These are phyloP conservation scores for Monilinia aucupariae DNA, from an alignment of 2,329 filamentous ascomycete genomes.

Conservation along the genomic window DNA sequence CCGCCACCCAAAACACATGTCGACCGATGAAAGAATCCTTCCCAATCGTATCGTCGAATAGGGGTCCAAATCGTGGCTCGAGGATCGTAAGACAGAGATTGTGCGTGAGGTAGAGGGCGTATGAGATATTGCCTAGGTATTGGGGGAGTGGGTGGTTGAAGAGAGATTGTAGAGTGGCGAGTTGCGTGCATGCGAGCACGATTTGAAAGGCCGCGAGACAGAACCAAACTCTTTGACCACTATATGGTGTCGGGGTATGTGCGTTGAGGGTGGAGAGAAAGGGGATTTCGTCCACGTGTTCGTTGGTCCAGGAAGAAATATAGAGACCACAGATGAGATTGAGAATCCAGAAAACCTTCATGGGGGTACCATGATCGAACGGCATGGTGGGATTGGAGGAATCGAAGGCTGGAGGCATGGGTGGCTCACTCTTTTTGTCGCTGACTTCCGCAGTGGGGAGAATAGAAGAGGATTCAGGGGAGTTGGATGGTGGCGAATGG, in stretches of 20 bases:
- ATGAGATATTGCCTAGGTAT: constrained; percentile 53
- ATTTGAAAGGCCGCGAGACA: constrained; percentile 32
- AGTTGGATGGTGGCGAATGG: neutral
- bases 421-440: constrained; percentile 22
- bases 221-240: constrained; percentile 32
- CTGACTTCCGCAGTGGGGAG: constrained; percentile 24
- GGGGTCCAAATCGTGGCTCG: constrained; percentile 27
- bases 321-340: constrained; percentile 30
- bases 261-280: constrained; percentile 24
- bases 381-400: constrained; percentile 12
- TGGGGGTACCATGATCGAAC: constrained; percentile 4
- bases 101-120: constrained; percentile 54
- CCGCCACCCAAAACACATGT: constrained; percentile 34
- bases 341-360: constrained; percentile 29
- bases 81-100: constrained; percentile 42
- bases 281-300: constrained; percentile 26
- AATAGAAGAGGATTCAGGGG: constrained; percentile 8
- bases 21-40: constrained; percentile 25
- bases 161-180: constrained; percentile 38
- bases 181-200: constrained; percentile 34
- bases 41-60: constrained; percentile 22
- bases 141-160: constrained; percentile 46
- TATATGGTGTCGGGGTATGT: constrained; percentile 29
- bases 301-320: constrained; percentile 33
- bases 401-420: constrained; percentile 15